These are phyloP conservation scores for Glomus cerebriforme DNA, from an alignment of 192 early-diverging fungal species.

Conservation along the genomic window DNA sequence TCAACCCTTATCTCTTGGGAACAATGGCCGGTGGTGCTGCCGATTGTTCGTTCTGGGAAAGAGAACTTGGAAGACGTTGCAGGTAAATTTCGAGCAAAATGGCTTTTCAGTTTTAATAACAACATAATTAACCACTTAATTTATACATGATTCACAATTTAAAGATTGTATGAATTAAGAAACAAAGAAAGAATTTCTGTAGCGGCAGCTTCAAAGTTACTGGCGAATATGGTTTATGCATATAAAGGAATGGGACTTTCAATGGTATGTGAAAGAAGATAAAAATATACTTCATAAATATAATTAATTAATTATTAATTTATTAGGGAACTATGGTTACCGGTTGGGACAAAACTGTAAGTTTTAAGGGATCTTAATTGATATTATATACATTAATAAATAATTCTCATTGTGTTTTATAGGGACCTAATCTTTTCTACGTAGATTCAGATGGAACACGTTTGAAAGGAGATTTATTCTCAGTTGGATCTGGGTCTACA, in stretches of 20 bases:
- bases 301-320: background rate
- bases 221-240: conserved; percentile 94
- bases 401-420: background rate
- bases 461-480: conserved; percentile 85
- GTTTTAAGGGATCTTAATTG: conserved; percentile 5
- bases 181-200: conserved; percentile 99
- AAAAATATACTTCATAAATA: background rate
- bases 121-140: background rate
- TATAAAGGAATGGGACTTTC: conserved; percentile 99
- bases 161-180: conserved; percentile 88
- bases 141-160: conserved; percentile 20
- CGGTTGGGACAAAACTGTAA: conserved; percentile 94
- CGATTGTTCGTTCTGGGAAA: conserved; percentile 98
- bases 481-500: conserved; percentile 97
- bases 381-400: background rate
- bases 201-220: conserved; percentile 94
- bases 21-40: conserved; percentile 99
- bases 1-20: conserved; percentile 96
- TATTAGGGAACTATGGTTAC: conserved; percentile 93
- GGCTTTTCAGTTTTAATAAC: background rate
- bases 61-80: conserved; percentile 93
- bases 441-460: conserved; percentile 95
- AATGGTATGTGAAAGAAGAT: conserved; percentile 62
- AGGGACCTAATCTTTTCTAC: conserved; percentile 94
- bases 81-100: conserved; percentile 35